Evolutionary conservation across 176 grass and related monocot genomes (phyloP).

Genomic region (Musa acuminata): DNA sequence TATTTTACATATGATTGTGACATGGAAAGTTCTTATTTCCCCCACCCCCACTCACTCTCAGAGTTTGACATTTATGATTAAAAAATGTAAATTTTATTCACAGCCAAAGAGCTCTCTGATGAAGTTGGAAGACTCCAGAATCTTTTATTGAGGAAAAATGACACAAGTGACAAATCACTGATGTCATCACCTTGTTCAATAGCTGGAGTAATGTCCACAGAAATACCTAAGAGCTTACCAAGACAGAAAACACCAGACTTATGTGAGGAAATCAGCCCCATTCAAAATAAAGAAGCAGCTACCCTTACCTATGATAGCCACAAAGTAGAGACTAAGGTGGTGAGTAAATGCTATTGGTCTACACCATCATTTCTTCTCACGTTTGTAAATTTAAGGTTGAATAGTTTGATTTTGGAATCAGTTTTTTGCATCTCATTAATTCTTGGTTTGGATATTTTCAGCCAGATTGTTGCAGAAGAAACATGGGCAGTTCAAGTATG

Average conservation of each 20-base stretch:
- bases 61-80: not conserved
- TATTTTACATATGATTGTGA: not conserved
- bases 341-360: slow-evolving; percentile 4
- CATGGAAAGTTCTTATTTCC: not conserved
- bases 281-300: slow-evolving; percentile 3
- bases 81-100: slow-evolving; percentile 5
- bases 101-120: slow-evolving; percentile 46
- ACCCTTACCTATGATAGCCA: slow-evolving; percentile 9
- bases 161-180: slow-evolving; percentile 11
- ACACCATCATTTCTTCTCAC: not conserved
- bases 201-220: not conserved
- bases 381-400: not conserved
- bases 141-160: slow-evolving; percentile 39
- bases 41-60: not conserved
- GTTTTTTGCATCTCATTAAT: slow-evolving; percentile 9
- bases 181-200: not conserved
- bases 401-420: not conserved
- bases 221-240: slow-evolving; percentile 12
- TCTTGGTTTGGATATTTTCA: slow-evolving; percentile 30
- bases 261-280: not conserved
- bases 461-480: slow-evolving; percentile 37
- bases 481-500: slow-evolving; percentile 31
- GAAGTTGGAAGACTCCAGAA: slow-evolving; percentile 45
- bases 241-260: slow-evolving; percentile 17
- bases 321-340: slow-evolving; percentile 18